Conservation (phyloP, 805 yeast genomes). For the Myxozyma sirexii region DNA sequence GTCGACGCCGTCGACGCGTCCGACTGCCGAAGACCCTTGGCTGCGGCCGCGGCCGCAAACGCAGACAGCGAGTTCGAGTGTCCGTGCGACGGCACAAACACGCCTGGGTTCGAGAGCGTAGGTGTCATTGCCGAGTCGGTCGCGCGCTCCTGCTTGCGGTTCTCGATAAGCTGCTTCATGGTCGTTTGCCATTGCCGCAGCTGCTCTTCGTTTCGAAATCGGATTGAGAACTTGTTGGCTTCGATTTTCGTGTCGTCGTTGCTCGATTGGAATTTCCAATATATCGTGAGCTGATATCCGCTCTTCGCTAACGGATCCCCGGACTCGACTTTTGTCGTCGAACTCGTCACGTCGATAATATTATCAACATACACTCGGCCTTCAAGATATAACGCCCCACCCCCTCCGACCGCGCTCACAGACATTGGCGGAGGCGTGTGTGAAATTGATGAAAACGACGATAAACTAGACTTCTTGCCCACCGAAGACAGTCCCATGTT, state of each 20-base stretch:
- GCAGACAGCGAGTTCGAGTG: constrained; percentile 9
- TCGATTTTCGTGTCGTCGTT: constrained; percentile 64
- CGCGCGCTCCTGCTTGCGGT: constrained; percentile 6
- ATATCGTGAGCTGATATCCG: constrained; percentile 28
- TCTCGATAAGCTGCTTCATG: constrained; percentile 37
- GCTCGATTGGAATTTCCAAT: constrained; percentile 38
- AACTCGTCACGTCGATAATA: constrained; percentile 49
- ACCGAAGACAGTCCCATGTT: constrained; percentile 55
- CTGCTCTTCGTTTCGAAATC: constrained; percentile 80
- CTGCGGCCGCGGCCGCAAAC: not conserved
- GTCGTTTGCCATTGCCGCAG: constrained; percentile 74
- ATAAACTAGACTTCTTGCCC: constrained; percentile 40
- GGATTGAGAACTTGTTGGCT: constrained; percentile 79
- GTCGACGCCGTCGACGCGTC: constrained; percentile 6
- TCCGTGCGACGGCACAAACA: constrained; percentile 16
- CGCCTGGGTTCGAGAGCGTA: constrained; percentile 5
- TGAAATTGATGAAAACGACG: constrained; percentile 16
- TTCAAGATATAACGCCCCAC: constrained; percentile 56
- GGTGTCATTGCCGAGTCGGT: not conserved
- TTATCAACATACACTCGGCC: constrained; percentile 83
- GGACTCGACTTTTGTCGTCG: constrained; percentile 30
- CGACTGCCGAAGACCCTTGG: constrained; percentile 3
- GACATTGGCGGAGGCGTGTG: not conserved
- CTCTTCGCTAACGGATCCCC: constrained; percentile 34
- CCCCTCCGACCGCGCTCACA: not conserved